A percentile compares a stretch with the other conserved stretches of the same genome.
Evolutionary conservation across 352 stramenopile genomes (phyloP).

Genomic region (Pythium aphanidermatum): DNA sequence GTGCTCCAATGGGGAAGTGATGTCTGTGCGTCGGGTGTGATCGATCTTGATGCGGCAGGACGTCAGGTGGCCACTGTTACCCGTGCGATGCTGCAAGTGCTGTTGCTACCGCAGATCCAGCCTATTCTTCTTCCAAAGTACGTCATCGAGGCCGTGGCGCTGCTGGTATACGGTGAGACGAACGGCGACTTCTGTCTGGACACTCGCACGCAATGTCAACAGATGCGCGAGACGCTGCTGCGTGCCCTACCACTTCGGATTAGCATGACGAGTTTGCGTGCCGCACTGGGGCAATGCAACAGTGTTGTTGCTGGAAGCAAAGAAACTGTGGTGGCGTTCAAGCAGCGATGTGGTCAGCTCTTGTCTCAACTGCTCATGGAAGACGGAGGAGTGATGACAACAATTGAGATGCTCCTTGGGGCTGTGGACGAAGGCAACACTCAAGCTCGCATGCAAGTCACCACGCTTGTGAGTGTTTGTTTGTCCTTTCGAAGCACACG

Average conservation of each 20-base stretch:
- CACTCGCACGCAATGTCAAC: slow-evolving; percentile 29
- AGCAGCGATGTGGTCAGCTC: slow-evolving; percentile 48
- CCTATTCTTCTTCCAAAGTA: slow-evolving; percentile 80
- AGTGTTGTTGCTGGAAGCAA: slow-evolving; percentile 3
- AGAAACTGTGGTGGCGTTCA: slow-evolving; percentile 57
- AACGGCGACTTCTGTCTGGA: slow-evolving; percentile 4
- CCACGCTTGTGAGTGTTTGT: slow-evolving; percentile 34
- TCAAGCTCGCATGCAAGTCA: slow-evolving; percentile 77
- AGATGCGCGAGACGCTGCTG: slow-evolving; percentile 36
- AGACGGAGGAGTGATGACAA: slow-evolving; percentile 65
- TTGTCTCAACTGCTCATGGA: slow-evolving; percentile 61
- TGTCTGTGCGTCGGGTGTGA: background rate
- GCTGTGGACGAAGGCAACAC: slow-evolving; percentile 80
- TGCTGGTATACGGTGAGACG: slow-evolving; percentile 52
- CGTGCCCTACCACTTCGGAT: slow-evolving; percentile 52
- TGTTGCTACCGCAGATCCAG: slow-evolving; percentile 67
- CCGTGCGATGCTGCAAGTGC: slow-evolving; percentile 44
- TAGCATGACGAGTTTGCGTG: slow-evolving; percentile 70
- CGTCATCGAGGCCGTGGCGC: slow-evolving; percentile 57
- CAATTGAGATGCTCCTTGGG: slow-evolving; percentile 77
- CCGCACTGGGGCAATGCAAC: slow-evolving; percentile 44
- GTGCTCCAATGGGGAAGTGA: slow-evolving; percentile 41
- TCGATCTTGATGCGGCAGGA: slow-evolving; percentile 3
- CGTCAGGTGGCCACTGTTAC: slow-evolving; percentile 36
- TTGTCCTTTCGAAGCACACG: background rate